Percentiles rank a stretch among this genome's conserved stretches.
Evolutionary conservation across 2,329 filamentous ascomycete species (phyloP).

Genomic region (Exophiala aquamarina): DNA sequence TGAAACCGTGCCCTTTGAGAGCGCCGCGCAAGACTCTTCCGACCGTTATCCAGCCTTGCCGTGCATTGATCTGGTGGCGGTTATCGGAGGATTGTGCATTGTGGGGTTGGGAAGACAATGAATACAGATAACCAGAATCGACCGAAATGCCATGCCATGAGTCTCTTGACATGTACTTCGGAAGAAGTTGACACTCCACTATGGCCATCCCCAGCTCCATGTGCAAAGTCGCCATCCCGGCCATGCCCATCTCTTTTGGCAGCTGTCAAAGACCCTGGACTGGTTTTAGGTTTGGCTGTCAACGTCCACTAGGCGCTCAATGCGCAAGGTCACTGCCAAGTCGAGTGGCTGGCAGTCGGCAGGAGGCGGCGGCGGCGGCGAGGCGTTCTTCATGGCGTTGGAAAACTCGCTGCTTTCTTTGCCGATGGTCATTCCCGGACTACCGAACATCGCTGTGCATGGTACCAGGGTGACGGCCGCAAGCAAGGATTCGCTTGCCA

Average conservation of each 20-base stretch:
- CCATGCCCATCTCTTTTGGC: background rate
- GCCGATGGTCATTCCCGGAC: background rate
- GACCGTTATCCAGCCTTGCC: no score
- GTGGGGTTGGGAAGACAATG: no score
- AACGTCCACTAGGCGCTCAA: conserved; percentile 4
- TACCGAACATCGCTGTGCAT: conserved; percentile 49
- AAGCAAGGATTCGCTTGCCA: conserved; percentile 6
- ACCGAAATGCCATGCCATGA: no score
- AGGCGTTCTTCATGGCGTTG: background rate
- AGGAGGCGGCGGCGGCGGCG: background rate
- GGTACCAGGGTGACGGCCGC: conserved; percentile 12
- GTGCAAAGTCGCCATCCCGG: background rate
- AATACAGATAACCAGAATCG: no score
- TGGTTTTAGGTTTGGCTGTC: background rate
- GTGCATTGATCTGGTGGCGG: no score
- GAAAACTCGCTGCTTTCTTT: conserved; percentile 12
- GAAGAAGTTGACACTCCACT: no score
- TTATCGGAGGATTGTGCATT: no score
- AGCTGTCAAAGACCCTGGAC: background rate
- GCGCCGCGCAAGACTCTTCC: no score
- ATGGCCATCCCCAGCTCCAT: no score
- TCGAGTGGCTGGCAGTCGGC: conserved; percentile 7
- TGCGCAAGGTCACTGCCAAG: conserved; percentile 16
- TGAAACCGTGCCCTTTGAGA: no score
- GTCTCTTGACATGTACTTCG: no score